phyloP scores from a whole-genome alignment of 352 stramenopile genomes.

The Pythium scleroteichum region DNA sequence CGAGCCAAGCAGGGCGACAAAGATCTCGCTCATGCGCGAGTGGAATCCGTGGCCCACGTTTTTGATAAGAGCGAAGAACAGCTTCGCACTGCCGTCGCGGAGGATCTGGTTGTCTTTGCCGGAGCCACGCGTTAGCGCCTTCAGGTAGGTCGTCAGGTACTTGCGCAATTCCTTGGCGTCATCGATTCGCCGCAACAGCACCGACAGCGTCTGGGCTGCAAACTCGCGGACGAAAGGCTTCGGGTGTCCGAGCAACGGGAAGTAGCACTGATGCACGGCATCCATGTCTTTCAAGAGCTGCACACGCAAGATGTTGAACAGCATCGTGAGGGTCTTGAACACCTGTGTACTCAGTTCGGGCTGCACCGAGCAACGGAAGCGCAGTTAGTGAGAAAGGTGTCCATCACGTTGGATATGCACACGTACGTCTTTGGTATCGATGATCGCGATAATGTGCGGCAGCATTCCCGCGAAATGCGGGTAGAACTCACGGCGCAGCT shows the following conservation, averaged over 20 bases:
- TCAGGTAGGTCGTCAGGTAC: constrained; percentile 79
- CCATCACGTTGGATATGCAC: too few species aligned
- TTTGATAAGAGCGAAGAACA: constrained; percentile 81
- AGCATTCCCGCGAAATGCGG: constrained; percentile 69
- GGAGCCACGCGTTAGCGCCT: constrained; percentile 68
- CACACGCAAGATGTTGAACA: constrained; percentile 86
- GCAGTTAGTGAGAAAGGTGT: background rate
- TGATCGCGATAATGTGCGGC: constrained; percentile 69
- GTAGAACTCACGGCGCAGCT: constrained; percentile 88
- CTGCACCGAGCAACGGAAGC: constrained; percentile 22
- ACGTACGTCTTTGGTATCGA: constrained; percentile 85
- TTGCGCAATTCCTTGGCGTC: constrained; percentile 72
- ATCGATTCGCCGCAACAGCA: constrained; percentile 81
- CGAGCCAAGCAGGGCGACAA: constrained; percentile 67
- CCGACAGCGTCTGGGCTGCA: constrained; percentile 83
- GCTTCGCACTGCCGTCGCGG: constrained; percentile 82
- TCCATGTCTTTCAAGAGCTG: constrained; percentile 89
- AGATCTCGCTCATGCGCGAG: constrained; percentile 79
- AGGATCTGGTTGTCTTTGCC: constrained; percentile 64
- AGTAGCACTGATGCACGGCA: constrained; percentile 90
- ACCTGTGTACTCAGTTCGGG: constrained; percentile 89
- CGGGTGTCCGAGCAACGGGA: constrained; percentile 82
- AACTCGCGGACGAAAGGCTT: constrained; percentile 90
- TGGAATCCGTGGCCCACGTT: constrained; percentile 88
- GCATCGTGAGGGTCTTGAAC: constrained; percentile 90